Percentiles rank a stretch among this genome's conserved stretches.
Evolutionary conservation across 2,329 filamentous ascomycete genomes (phyloP).

Genomic region (Sporothrix curviconia): DNA sequence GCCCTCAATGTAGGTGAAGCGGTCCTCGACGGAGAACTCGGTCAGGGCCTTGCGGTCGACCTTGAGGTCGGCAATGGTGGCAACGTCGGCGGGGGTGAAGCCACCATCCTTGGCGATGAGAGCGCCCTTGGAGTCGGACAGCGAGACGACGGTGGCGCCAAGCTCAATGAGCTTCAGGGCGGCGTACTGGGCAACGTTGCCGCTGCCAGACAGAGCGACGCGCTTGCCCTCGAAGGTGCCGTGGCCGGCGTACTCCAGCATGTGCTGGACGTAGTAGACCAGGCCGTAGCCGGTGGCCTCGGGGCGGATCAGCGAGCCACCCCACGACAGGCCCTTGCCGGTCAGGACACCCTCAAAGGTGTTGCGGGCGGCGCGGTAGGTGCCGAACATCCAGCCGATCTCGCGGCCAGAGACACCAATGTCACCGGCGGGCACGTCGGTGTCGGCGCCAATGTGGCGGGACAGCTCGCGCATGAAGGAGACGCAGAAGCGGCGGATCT

Average conservation of each 20-base stretch:
- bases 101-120: slow-evolving; percentile 63
- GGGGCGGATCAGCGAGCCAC: slow-evolving; percentile 86
- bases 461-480: slow-evolving; percentile 93
- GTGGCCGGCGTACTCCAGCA: slow-evolving; percentile 85
- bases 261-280: slow-evolving; percentile 93
- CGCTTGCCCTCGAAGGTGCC: slow-evolving; percentile 85
- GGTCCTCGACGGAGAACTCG: slow-evolving; percentile 54
- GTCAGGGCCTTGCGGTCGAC: slow-evolving; percentile 77
- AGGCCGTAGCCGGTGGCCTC: slow-evolving; percentile 94
- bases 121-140: slow-evolving; percentile 85
- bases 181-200: slow-evolving; percentile 96
- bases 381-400: slow-evolving; percentile 90
- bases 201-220: slow-evolving; percentile 91
- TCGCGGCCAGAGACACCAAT: slow-evolving; percentile 90
- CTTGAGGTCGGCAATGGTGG: slow-evolving; percentile 78
- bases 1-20: slow-evolving; percentile 81
- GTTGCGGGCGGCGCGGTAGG: slow-evolving; percentile 83
- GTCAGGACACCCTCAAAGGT: slow-evolving; percentile 94
- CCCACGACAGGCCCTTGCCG: slow-evolving; percentile 90
- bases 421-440: slow-evolving; percentile 92
- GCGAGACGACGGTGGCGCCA: slow-evolving; percentile 82
- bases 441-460: slow-evolving; percentile 94
- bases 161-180: slow-evolving; percentile 96
- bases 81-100: slow-evolving; percentile 68
- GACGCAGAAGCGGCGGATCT: slow-evolving; percentile 95